Base-by-base conservation (phyloP, 2,329 filamentous ascomycete species). In the Colletotrichum aenigma region DNA sequence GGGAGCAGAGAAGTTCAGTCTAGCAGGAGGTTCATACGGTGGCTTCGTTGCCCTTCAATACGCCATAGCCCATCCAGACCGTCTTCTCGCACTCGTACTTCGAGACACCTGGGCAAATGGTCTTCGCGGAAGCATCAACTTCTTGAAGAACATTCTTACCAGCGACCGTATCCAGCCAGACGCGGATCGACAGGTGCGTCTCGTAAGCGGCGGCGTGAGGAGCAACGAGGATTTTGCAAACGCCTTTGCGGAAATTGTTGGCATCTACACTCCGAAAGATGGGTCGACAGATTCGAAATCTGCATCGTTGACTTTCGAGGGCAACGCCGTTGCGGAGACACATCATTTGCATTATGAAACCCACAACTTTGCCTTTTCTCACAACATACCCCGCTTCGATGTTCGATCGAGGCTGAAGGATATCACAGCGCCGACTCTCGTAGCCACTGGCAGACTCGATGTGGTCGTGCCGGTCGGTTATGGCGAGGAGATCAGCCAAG, bases 21-120 rank as follows among this genome's bases (percentile, higher is more conserved):
- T 81, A 3, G 79, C 79, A 4, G 80, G 78, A 16, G 78, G 77
- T 15, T 81, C 79, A 4, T 81, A 80, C 34, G 79, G 79, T 10
- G 80, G 78, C 13, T 77, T 76, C 26, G 24, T 81, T 13, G 77
- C 78, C 2, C 48, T 80, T 13, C 75, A 76, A 15, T 81, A 81
- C 52, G 79, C 78, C 64, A 67, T 81, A n/a, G 69, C 62, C 6
- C 76, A 78, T 65, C 78, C 78, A 5, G 61, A 67, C 6, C 75
- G 74, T 9, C 70, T 80, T 10, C 77, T 76, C 7, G 80, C 75
- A 6, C 69, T 81, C 12, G 77, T 80, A 16, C 71, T 81, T 7
- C 72, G 78, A 21, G 78, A 78, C 21, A 77, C 78, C 1, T 80
- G 78, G 79, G 78, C 78, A 3, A 79, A 52, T 43, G 80, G 79